Evolutionary conservation across 2,329 filamentous ascomycete genomes (phyloP), one percentile per base, ranked within the genome.

Genomic region (Metarhizium anisopliae): DNA sequence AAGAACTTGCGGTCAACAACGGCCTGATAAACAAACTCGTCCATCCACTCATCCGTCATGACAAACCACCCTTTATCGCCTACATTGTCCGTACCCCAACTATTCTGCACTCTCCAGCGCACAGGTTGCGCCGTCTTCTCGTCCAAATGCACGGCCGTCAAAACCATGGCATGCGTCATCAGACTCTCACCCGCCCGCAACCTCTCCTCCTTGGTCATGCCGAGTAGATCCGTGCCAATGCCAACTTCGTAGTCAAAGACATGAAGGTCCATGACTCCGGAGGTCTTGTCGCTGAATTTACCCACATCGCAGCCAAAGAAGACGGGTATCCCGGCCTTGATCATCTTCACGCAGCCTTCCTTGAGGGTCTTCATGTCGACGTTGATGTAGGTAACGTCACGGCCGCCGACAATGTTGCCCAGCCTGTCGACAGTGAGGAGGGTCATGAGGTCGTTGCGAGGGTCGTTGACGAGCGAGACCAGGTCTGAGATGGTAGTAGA

Each of bases 81-180:
- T 0, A 79, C 80, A 29, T 13, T 53, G 0, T 66, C 73, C 45
- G 82, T 77, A 13, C 87, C 89, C 90, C 90, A 95, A 55, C 83
- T 87, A 68, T 95, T 95, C 78, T 95, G 87, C 6, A 95, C 89
- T 54, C 90, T 77, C 91, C 91, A 96, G 49, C 90, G 76, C 1
- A 90, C 81, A 2, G 83, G 78, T 69, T 83, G 80, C 1, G 82
- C 84, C 1, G 68, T 72, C 57, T 82, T 72, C 32, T 79, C 75
- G 58, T 88, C 85, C 2, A 95, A 69, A 66, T 96, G 90, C 50
- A 95, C 91, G 1, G 83, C 91, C 2, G 90, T 95, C 59, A 96
- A 72, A 0, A 95, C 89, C 91, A 95, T 95, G 4, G 91, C 91
- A 65, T 95, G 91, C 1, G 90, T 95, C 90, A 96, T 95, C 52